These are phyloP conservation scores for Suhomyces sp. DNA, from an alignment of 805 yeast species.

Conservation along the genomic window DNA sequence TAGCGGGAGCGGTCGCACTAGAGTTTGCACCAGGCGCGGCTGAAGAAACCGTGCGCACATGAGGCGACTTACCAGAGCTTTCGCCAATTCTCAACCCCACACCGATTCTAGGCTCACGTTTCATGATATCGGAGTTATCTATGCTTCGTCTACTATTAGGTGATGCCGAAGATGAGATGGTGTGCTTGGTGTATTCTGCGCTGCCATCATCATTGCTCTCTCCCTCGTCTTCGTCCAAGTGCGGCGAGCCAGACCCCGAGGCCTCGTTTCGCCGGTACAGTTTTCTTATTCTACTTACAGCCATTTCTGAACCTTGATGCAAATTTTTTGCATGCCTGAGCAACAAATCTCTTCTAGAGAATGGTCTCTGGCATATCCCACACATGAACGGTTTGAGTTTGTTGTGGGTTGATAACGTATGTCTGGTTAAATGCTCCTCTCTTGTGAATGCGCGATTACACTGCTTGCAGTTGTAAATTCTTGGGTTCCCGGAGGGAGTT, in stretches of 20 bases:
- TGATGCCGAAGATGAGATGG: background rate
- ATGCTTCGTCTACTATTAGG: slow-evolving; percentile 6
- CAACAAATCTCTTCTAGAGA: slow-evolving; percentile 41
- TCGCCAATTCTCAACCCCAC: background rate
- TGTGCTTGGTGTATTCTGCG: background rate
- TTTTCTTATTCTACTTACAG: slow-evolving; percentile 42
- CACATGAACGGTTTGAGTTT: slow-evolving; percentile 44
- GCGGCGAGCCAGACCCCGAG: background rate
- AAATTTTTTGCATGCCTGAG: slow-evolving; percentile 45
- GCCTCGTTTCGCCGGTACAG: slow-evolving; percentile 27
- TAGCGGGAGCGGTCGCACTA: background rate
- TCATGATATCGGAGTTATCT: slow-evolving; percentile 5
- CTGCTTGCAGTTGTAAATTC: slow-evolving; percentile 39
- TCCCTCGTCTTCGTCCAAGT: background rate
- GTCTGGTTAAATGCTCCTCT: slow-evolving; percentile 44
- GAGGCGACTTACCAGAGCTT: background rate
- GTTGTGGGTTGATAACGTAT: slow-evolving; percentile 42
- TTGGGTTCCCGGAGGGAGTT: slow-evolving; percentile 43
- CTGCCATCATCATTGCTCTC: background rate
- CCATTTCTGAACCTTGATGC: slow-evolving; percentile 42
- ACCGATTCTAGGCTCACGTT: background rate
- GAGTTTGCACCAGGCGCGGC: background rate
- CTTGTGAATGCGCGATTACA: slow-evolving; percentile 46
- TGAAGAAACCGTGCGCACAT: background rate
- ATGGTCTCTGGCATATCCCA: slow-evolving; percentile 43